Conservation (phyloP, 78 protist species). For the Dictyostelium brefeldianum region DNA sequence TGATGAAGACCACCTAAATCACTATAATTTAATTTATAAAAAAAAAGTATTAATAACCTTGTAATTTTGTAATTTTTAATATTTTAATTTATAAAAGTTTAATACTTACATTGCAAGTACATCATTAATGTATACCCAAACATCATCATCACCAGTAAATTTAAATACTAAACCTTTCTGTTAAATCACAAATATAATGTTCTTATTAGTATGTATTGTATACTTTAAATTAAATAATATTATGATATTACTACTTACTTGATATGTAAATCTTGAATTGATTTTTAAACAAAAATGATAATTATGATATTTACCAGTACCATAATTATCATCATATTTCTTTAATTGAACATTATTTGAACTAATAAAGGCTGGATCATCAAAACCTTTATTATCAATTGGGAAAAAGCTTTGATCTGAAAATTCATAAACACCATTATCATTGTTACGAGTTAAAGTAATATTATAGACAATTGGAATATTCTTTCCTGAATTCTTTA, state of each 20-base stretch:
- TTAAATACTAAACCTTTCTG: not conserved
- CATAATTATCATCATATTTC: no score
- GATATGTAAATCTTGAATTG: no score
- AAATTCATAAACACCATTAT: not conserved
- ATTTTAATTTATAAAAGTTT: not conserved
- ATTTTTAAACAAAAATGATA: not conserved
- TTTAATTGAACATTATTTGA: no score
- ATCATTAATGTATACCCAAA: conserved; percentile 69
- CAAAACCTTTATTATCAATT: not conserved
- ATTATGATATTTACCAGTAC: not conserved
- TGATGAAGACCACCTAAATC: conserved; percentile 71
- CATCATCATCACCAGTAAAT: conserved; percentile 86
- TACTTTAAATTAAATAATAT: no score
- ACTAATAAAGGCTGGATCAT: no score
- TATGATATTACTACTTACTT: no score
- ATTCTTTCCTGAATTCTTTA: not conserved
- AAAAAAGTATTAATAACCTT: no score
- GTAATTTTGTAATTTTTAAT: no score
- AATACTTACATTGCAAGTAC: not conserved
- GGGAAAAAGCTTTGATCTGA: not conserved
- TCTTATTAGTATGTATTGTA: no score
- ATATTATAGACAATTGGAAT: not conserved
- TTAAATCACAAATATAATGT: no score
- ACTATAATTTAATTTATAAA: not conserved
- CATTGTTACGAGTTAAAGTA: not conserved